Percentiles rank a stretch among this genome's conserved stretches.
Evolutionary conservation across 2,329 filamentous ascomycete genomes (phyloP).

Genomic region (Trichophyton benhamiae): DNA sequence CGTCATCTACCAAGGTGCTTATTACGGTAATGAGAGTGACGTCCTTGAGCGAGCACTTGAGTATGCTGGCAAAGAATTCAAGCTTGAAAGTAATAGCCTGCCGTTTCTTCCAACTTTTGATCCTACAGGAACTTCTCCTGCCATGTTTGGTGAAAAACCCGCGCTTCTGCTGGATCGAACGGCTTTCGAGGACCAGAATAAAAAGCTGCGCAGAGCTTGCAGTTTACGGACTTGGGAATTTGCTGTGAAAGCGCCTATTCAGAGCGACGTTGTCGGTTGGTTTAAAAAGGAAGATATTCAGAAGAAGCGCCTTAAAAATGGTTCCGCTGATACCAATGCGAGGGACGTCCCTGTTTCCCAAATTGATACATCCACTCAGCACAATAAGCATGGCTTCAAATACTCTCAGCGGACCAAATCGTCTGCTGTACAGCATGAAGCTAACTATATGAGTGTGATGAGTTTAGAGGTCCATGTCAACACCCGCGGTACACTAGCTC

Average conservation of each 20-base stretch:
- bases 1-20: conserved; percentile 71
- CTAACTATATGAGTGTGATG: conserved; percentile 93
- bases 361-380: conserved; percentile 78
- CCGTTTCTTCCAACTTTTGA: conserved; percentile 75
- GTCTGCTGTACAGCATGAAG: conserved; percentile 68
- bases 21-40: conserved; percentile 72
- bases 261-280: conserved; percentile 59
- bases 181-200: conserved; percentile 41
- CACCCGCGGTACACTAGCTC: conserved; percentile 64
- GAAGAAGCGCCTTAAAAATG: conserved; percentile 6
- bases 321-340: not conserved
- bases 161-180: conserved; percentile 39
- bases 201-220: conserved; percentile 45
- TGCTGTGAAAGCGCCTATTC: conserved; percentile 55
- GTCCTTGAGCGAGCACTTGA: conserved; percentile 65
- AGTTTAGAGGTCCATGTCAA: conserved; percentile 88
- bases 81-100: conserved; percentile 58
- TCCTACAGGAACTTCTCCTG: conserved; percentile 44
- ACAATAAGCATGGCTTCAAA: conserved; percentile 69
- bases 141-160: conserved; percentile 44
- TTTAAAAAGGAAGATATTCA: conserved; percentile 34
- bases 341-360: conserved; percentile 50
- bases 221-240: conserved; percentile 66
- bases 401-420: conserved; percentile 66
- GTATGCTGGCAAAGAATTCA: conserved; percentile 80